Evolutionary conservation across 2,329 filamentous ascomycete genomes (phyloP), one percentile per base, ranked within the genome.

Genomic region (Didymella glomerata): DNA sequence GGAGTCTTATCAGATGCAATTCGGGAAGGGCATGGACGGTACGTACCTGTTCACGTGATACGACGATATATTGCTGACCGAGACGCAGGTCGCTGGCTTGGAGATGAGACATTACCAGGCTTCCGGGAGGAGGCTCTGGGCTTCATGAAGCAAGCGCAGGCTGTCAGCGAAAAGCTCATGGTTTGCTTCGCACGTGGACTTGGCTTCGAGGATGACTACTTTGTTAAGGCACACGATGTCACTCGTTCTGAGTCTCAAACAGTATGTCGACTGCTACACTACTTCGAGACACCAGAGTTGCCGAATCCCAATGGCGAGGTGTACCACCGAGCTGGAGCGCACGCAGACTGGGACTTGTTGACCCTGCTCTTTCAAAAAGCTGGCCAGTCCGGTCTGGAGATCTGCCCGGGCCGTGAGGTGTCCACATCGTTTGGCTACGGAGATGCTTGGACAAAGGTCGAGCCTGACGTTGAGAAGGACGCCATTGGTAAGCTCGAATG

Each of bases 371-470:
- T 89, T 72, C 87, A 89, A 68, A 82, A 83, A 3, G 78, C 81
- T 0, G 86, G 85, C 0, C 85, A 89, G 71, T 83, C 80, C 25
- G 87, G 87, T 0, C 76, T 90, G 2, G 87, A 89, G 69, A 88
- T 89, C 54, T 89, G 86, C 66, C 87, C 86, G 0, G 86, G 87
- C 0, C 79, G 86, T 16, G 86, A 89, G 71, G 83, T 81, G 3
- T 82, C 84, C 8, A 88, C 86, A 0, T 80, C 81, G 3, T 88
- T 87, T 62, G 86, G 82, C 0, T 80, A 82, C 45, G 85, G 85
- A 1, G 86, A 89, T 66, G 75, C 74, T 0, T 90, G 87, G 87
- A 89, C 86, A 10, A 85, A 85, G 58, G 81, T 90, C n/a, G 82
- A 85, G 61, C 84, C 84, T 6, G 53, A 55, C 27, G 28, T 22